Evolutionary conservation across 2,329 filamentous ascomycete species (phyloP), one percentile per base, ranked within the genome.

Genomic region (Penicillium olsonii): DNA sequence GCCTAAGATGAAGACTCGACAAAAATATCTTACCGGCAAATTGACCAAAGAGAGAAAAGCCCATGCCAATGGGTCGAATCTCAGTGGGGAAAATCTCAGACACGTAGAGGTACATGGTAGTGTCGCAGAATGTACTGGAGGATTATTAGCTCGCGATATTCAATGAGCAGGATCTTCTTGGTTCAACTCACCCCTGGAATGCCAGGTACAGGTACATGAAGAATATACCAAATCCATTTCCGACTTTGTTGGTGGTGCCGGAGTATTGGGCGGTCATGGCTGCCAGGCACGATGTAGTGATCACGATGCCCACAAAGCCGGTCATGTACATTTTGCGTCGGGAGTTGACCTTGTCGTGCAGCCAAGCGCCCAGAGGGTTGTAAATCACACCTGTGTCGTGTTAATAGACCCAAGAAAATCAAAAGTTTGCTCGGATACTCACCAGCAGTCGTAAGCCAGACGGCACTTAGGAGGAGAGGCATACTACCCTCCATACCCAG

Each of bases 1-100:
- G 8, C 1, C 14, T 37, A 1, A 6, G 1, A 22, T n/a, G 7
- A 18, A 17, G 37, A 10, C 5, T 3, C 24, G 11, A 5, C 11
- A 1, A 4, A 11, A 2, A 24, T n/a, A n/a, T 56, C 63, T 53
- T 46, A 67, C 67, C 61, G 2, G 75, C 71, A 52, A 78, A 78
- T 50, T 78, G 76, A 3, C 77, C 77, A 44, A 80, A 79, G 1
- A 80, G 53, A 0, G 74, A 77, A 60, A 79, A 77, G 0, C 75
- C 77, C 68, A 79, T 78, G 8, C 77, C 78, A 26, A 78, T 80
- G 0, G 77, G 71, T 2, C 78, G 70, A 22, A 80, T 77, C 44
- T 79, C 75, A 0, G 75, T 79, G 0, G 75, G 75, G 60, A 75
- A 76, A 15, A 77, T 77, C 60, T 77, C 74, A 2, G 68, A 67